Evolutionary conservation across 768 basidiomycete species (phyloP).

Genomic region (Boletus barrowsii): DNA sequence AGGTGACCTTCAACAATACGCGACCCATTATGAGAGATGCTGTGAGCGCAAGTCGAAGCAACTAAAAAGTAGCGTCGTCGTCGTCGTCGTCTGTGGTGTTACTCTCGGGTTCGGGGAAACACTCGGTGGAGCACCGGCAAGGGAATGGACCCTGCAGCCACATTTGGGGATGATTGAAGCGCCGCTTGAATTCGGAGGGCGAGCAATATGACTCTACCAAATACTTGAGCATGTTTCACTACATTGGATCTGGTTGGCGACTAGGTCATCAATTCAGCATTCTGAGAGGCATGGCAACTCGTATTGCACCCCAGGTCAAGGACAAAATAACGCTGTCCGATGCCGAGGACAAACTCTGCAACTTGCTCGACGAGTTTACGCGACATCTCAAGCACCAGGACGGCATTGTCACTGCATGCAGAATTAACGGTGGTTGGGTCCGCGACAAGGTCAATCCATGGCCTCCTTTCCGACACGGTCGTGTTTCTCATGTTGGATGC

Average conservation of each 20-base stretch:
- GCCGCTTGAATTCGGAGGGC: constrained; percentile 22
- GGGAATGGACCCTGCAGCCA: constrained; percentile 7
- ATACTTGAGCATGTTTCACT: not conserved
- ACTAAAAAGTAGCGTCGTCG: not conserved
- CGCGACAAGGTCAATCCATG: constrained; percentile 79
- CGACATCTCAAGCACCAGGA: constrained; percentile 49
- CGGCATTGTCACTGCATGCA: constrained; percentile 61
- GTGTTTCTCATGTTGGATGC: constrained; percentile 13
- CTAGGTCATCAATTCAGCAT: not conserved
- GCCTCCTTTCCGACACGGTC: not conserved
- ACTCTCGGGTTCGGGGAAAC: constrained; percentile 8
- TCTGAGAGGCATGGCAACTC: constrained; percentile 30
- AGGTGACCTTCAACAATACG: constrained; percentile 75
- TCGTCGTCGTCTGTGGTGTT: constrained; percentile 11
- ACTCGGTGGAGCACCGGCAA: constrained; percentile 21
- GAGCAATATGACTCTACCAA: not conserved
- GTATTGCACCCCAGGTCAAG: constrained; percentile 30
- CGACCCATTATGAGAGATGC: constrained; percentile 58
- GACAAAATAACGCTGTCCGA: constrained; percentile 56
- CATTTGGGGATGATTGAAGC: constrained; percentile 20
- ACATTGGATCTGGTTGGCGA: constrained; percentile 7
- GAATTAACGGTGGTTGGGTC: constrained; percentile 98
- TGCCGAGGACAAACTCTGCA: constrained; percentile 66
- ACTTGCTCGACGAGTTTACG: constrained; percentile 78
- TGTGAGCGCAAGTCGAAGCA: not conserved